Conservation (phyloP, 129 eudicot genomes). For the Solidago caesia region DNA sequence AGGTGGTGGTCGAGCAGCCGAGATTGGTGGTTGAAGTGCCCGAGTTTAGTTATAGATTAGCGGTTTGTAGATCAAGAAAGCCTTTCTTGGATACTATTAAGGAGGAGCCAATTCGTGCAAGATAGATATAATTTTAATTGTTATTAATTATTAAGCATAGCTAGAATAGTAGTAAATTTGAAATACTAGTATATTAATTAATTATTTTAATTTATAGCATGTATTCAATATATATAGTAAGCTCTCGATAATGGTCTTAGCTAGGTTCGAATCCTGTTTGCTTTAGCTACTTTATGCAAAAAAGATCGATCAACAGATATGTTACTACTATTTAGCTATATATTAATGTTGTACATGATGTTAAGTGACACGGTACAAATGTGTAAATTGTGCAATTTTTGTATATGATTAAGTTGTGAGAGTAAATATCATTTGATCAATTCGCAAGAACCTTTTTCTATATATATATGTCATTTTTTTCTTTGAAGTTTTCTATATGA, state of each 20-base stretch:
- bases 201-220: not conserved
- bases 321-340: too few relatives aligned
- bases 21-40: constrained; percentile 42
- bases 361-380: too few relatives aligned
- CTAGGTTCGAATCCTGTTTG: not conserved
- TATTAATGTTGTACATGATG: too few relatives aligned
- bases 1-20: constrained; percentile 37
- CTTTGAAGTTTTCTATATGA: too few relatives aligned
- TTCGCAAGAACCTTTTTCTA: too few relatives aligned
- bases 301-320: too few relatives aligned
- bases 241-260: not conserved
- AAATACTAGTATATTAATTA: not conserved
- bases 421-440: too few relatives aligned
- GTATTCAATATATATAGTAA: not conserved
- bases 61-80: constrained; percentile 55
- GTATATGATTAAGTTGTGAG: too few relatives aligned
- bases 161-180: constrained; percentile 24
- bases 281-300: too few relatives aligned
- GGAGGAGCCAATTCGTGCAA: constrained; percentile 56
- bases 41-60: constrained; percentile 45
- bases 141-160: not conserved
- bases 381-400: too few relatives aligned
- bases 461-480: too few relatives aligned
- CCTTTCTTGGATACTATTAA: constrained; percentile 69
- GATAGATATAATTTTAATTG: constrained; percentile 16